Base-by-base conservation (phyloP, 495 filamentous ascomycete genomes). In the Penicillium flavigenum region DNA sequence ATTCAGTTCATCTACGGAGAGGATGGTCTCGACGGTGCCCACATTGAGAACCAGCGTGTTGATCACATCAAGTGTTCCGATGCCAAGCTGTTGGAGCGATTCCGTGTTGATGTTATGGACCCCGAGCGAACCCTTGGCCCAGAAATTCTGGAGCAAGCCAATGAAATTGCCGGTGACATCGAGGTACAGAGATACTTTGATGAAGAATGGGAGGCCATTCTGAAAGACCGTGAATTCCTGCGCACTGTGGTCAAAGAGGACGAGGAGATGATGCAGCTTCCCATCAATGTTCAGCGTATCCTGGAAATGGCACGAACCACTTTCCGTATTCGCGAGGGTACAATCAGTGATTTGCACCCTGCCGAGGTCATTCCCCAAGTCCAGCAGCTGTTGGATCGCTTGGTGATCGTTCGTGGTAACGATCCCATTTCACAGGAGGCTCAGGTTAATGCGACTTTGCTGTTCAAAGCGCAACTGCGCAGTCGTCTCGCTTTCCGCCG, bases 1-100 rank as follows among this genome's bases (percentile, higher is more conserved):
- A 89, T 99, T 50, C 93, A 99, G 72, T 98, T 98, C 75, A 79
- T 96, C 51, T 99, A 99, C 59, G 94, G 94, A 61, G 95, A 99
- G 71, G 94, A 99, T 71, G 94, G 94, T 62, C 81, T 97, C 5
- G 94, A 99, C 66, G 94, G 87, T 66, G 84, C 86, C 46, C 80
- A 85, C 61, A 98, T 99, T 53, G 94, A 99, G 72, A 86, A 91
- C 57, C 95, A 99, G 68, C 79, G 82, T 12, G 84, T 99, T 52
- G 91, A 96, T 64, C 86, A 88, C 69, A 88, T 97, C 65, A 84
- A 81, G 54, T 83, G 88, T 64, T 89, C 88, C 22, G 78, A 88
- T 62, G 72, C 76, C 31, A 80, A 83, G 42, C 94, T 99, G 60
- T 85, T 88, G 47, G 76, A 87, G 34, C 85, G 86, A 38, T 97